Evolutionary conservation across 257 asterid genomes (phyloP).

Genomic region (Thymus quinquecostatus): DNA sequence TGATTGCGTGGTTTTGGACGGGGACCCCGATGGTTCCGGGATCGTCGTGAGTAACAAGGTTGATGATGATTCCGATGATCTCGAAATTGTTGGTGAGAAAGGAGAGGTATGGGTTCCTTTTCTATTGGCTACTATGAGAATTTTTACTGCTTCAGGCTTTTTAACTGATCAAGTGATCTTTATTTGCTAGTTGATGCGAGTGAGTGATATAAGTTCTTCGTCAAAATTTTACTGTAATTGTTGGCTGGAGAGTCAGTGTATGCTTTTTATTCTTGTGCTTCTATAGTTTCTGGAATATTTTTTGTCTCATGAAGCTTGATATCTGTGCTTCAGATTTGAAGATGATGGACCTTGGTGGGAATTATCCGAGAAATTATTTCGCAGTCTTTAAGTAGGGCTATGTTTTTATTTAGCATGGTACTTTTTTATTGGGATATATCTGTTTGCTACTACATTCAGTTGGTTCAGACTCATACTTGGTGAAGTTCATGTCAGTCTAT

Average conservation of each 20-base stretch:
- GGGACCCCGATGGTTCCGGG: conserved; percentile 61
- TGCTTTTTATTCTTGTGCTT: not conserved
- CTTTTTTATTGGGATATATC: conserved; percentile 14
- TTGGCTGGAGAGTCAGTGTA: too few species aligned
- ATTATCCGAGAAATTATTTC: not conserved
- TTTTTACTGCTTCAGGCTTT: not conserved
- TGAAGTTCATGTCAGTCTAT: conserved; percentile 22
- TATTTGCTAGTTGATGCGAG: conserved; percentile 1
- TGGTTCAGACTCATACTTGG: conserved; percentile 12
- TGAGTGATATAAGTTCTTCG: not conserved
- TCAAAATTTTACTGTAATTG: too few species aligned
- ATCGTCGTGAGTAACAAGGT: conserved; percentile 33
- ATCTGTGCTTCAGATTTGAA: conserved; percentile 15
- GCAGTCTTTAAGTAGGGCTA: conserved; percentile 1
- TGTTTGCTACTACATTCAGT: conserved; percentile 8
- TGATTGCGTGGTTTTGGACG: conserved; percentile 81
- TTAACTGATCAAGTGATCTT: not conserved
- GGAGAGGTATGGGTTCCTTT: conserved; percentile 62
- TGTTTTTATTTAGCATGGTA: conserved; percentile 7
- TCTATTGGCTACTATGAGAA: not conserved
- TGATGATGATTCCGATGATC: conserved; percentile 58
- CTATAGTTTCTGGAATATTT: not conserved
- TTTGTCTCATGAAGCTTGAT: conserved; percentile 11
- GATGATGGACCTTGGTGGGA: conserved; percentile 23
- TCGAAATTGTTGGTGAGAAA: conserved; percentile 72